Base-by-base conservation (phyloP, 139 green algal species). In the Pseudopediastrum boryanum region DNA sequence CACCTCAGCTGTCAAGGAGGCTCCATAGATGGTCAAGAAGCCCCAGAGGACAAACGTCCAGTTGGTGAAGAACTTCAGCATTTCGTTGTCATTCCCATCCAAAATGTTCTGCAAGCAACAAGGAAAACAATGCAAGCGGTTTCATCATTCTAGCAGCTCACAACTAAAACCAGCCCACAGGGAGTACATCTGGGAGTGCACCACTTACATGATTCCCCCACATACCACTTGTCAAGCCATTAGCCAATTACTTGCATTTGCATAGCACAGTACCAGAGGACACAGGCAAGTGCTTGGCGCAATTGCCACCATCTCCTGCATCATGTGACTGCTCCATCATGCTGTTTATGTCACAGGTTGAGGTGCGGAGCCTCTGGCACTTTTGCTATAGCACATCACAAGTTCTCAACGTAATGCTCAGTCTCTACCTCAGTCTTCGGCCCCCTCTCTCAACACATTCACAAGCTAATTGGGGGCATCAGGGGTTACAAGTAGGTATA, bases 11-110 rank as follows among this genome's bases (percentile, higher is more conserved):
- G 70, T 77, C 23, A 77, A 19, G 2, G 52, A 41, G 2, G 51
- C 19, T 46, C 70, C 70, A 3, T 68, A 13, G 13, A 77, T 36
- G 6, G 48, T 52, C 39, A 52, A 58, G 8, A 67, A 38, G 2
- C 70, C 70, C 51, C 65, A 77, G n/a, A 67, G 35, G 36, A 77
- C 51, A 56, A 77, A 77, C 31, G 51, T 77, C 70, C 70, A 77
- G 70, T 77, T 77, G 41, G 70, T 77, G 23, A 77, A 77, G 23
- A 58, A 68, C 19, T 58, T 27, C 12, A 77, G 66, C 25, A 77
- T 68, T 23, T 9, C 9, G 21, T 36, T 36, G n/a, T 52, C 70
- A 27, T 23, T 31, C 8, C 44, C 31, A 31, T 77, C 65, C 5
- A 77, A 23, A 38, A 43, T 58, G 38, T 77, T 77, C 70, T 77